Evolutionary conservation across 371 early-diverging fungal genomes (phyloP).

Genomic region (Mortierella sp.): DNA sequence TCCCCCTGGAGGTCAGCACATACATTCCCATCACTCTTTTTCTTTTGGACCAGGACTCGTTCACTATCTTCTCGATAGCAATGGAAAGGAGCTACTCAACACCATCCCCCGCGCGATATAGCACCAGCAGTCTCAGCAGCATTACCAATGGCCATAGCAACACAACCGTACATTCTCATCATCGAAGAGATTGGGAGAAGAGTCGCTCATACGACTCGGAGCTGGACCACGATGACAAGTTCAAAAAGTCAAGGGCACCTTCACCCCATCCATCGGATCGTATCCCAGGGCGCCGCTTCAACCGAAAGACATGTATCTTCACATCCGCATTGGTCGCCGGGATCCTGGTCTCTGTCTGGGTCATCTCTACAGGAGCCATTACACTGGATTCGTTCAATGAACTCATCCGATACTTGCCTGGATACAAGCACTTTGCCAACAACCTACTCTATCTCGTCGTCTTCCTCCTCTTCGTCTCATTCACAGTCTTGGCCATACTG

Average conservation of each 20-base stretch:
- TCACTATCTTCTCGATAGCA: not conserved
- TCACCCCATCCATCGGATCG: constrained; percentile 22
- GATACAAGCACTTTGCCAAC: constrained; percentile 46
- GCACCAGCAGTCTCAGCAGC: constrained; percentile 19
- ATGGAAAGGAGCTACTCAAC: constrained; percentile 25
- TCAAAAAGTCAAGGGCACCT: constrained; percentile 29
- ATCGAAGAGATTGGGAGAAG: too few relatives aligned
- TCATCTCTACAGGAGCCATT: constrained; percentile 29
- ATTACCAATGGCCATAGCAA: not conserved
- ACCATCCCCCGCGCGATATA: constrained; percentile 30
- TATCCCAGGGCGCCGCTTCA: constrained; percentile 11
- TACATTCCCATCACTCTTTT: too few relatives aligned
- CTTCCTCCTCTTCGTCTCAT: constrained; percentile 43
- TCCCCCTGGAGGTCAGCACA: too few relatives aligned
- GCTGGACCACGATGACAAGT: constrained; percentile 8
- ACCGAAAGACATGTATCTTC: constrained; percentile 25
- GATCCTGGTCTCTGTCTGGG: constrained; percentile 29
- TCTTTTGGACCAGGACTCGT: too few relatives aligned
- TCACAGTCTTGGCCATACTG: constrained; percentile 24
- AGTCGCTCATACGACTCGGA: constrained; percentile 18
- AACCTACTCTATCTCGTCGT: constrained; percentile 48
- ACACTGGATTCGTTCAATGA: constrained; percentile 48
- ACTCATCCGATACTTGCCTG: constrained; percentile 38
- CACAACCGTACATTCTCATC: not conserved
- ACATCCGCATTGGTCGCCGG: constrained; percentile 9